Evolutionary conservation across 371 early-diverging fungal genomes (phyloP).

Genomic region (Mucor mucedo): DNA sequence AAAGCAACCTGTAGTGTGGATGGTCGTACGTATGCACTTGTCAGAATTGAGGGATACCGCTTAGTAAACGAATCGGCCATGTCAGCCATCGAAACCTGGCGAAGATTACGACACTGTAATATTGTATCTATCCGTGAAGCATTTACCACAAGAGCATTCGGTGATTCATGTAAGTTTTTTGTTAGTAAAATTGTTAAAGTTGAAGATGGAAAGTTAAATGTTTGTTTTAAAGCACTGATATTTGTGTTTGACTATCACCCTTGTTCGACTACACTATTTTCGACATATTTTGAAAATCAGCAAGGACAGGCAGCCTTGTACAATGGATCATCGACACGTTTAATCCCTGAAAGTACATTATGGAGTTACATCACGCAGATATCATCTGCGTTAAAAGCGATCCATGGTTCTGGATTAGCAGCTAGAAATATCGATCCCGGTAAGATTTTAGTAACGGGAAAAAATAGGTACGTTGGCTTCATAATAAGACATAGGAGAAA

Average conservation of each 20-base stretch:
- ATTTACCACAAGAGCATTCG: constrained; percentile 94
- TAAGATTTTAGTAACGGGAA: constrained; percentile 80
- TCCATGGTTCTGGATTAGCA: constrained; percentile 85
- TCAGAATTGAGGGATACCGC: constrained; percentile 79
- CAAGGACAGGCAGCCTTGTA: constrained; percentile 49
- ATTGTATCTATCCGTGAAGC: constrained; percentile 91
- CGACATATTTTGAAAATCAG: constrained; percentile 64
- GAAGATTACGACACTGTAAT: constrained; percentile 80
- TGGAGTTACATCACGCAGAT: constrained; percentile 83
- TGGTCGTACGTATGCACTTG: constrained; percentile 81
- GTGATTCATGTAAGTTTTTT: constrained; percentile 75
- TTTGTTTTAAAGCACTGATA: constrained; percentile 62
- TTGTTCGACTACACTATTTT: constrained; percentile 72
- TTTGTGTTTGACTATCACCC: constrained; percentile 94
- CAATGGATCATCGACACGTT: background rate
- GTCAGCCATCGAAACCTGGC: constrained; percentile 84
- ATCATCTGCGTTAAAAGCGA: constrained; percentile 80
- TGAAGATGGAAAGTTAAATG: background rate
- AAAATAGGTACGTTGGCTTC: constrained; percentile 65
- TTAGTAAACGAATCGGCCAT: constrained; percentile 83
- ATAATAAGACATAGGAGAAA: background rate
- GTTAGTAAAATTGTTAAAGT: background rate
- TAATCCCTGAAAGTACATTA: constrained; percentile 14
- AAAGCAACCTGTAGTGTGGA: constrained; percentile 84
- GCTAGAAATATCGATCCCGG: constrained; percentile 79